Evolutionary conservation across 2,329 filamentous ascomycete genomes (phyloP), one percentile per base, ranked within the genome.

Genomic region (Penicillium sp.): DNA sequence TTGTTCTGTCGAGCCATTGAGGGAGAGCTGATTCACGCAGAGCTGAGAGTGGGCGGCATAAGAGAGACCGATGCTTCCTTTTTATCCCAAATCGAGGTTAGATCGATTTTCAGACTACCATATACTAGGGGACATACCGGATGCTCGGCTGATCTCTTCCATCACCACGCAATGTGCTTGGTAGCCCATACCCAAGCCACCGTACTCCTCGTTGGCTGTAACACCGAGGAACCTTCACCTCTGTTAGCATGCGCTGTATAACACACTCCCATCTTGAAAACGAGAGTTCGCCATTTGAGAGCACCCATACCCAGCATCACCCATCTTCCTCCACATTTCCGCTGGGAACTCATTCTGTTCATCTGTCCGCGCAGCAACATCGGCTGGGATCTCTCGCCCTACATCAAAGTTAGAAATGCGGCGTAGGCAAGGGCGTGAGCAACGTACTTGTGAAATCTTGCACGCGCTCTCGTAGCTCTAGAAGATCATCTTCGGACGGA

Each of bases 1-100:
- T 76, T 97, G 94, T 59, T 85, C 87, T 0, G 81, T 69, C 4
- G 81, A 87, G 42, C 90, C 94, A 72, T 99, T 96, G 66, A 99
- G 82, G 77, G 92, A 91, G 47, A 99, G 79, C 77, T 99, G 94
- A 75, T 99, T 99, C 57, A 97, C 89, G 77, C 94, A 97, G 50
- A 99, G 82, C 75, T 99, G 94, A 29, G 89, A 94, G 76, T 99
- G 93, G 8, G 94, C 93, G 2, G 93, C 93, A 73, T 97, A 99
- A 64, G 90, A 96, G 45, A 99, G 83, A 0, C 85, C 93, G 29
- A 75, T 74, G 59, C 74, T 76, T 55, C 74, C 74, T 76, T 47
- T 37, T 48, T 29, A 34, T 11, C 22, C 14, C 22, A 20, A 22
- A 13, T 42, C 20, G 37, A 14, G 6, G 53, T 46, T 6, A 58